Base-by-base conservation (phyloP, 2,329 filamentous ascomycete species). In the Leptosphaerulina australis region DNA sequence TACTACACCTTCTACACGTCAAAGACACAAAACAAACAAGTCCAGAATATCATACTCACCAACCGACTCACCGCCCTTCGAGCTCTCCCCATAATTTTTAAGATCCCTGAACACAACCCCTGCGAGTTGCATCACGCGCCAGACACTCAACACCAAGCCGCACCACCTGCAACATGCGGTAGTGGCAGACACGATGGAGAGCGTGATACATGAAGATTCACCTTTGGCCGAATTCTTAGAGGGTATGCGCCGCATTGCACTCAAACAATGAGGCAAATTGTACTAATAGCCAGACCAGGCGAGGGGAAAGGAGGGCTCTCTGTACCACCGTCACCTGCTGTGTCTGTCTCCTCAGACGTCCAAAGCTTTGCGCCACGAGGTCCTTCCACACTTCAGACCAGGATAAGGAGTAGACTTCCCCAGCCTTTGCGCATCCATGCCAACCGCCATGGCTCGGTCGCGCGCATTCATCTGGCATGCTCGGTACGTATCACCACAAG, bases 161-260 rank as follows among this genome's bases (percentile, higher is more conserved):
- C 55, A 48, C 47, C 50, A 55, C 58, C 35, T 58, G 56, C 66
- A 67, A 29, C 58, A 71, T 71, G 69, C 63, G 56, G 60, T 60
- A 58, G 60, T 50, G 21, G 36, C 40, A 44, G 51, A 48, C 31
- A 40, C 48, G 44, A 94, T 97, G 92, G 92, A 96, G 82, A 85
- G 88, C 68, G 81, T 96, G 66, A 85, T 96, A 64, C 89, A 88
- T 76, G 85, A 94, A 77, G 86, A 91, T 77, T 89, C 90, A 71
- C 92, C 92, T 64, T 81, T 97, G 76, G 91, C 91, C 70, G 86
- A 89, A 68, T 94, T 94, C 77, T 85, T 97, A 64, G 87, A 92
- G 84, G 91, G 92, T 94, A 75, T 12, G 48, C 41, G 40, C 40
- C 9, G 22, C 24, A n/a, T 29, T 18, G 10, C 6, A 3, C 20